A percentile compares a stretch with the other conserved stretches of the same genome.
phyloP scores from a whole-genome alignment of 208 protist species.

The Leptomonas pyrrhocoris region DNA sequence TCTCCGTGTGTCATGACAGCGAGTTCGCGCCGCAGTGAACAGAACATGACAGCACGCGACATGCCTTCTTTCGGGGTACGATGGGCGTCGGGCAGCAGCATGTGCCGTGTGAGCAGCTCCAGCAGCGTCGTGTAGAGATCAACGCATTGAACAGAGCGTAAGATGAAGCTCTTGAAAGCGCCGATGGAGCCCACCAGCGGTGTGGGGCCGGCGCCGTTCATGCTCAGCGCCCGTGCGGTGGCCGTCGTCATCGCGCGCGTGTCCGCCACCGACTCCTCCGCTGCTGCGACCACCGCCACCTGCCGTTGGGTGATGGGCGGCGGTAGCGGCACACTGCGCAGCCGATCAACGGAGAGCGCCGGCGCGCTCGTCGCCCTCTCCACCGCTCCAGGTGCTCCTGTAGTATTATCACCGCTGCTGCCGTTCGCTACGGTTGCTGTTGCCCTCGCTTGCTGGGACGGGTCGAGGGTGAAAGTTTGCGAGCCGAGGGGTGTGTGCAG shows the following conservation, averaged over 20 bases:
- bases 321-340: slow-evolving; percentile 12
- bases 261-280: not conserved
- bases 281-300: slow-evolving; percentile 9
- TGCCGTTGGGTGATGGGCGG: slow-evolving; percentile 16
- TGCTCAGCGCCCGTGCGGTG: not conserved
- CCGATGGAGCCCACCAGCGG: slow-evolving; percentile 2
- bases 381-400: not conserved
- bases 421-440: not conserved
- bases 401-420: not conserved
- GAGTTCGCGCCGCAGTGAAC: slow-evolving; percentile 44
- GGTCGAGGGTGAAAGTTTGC: not conserved
- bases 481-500: not conserved
- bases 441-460: not conserved
- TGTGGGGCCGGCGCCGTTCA: not conserved
- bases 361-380: not conserved
- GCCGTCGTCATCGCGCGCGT: not conserved
- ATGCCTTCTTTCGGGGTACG: slow-evolving; percentile 46
- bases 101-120: slow-evolving; percentile 44
- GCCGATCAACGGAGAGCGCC: not conserved
- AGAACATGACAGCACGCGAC: slow-evolving; percentile 43
- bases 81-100: slow-evolving; percentile 38
- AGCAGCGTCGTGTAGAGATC: slow-evolving; percentile 46
- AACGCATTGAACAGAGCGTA: slow-evolving; percentile 48
- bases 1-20: slow-evolving; percentile 46
- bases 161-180: slow-evolving; percentile 21